Conservation (phyloP, 2,329 filamentous ascomycete species). For the Penicillium sp. region DNA sequence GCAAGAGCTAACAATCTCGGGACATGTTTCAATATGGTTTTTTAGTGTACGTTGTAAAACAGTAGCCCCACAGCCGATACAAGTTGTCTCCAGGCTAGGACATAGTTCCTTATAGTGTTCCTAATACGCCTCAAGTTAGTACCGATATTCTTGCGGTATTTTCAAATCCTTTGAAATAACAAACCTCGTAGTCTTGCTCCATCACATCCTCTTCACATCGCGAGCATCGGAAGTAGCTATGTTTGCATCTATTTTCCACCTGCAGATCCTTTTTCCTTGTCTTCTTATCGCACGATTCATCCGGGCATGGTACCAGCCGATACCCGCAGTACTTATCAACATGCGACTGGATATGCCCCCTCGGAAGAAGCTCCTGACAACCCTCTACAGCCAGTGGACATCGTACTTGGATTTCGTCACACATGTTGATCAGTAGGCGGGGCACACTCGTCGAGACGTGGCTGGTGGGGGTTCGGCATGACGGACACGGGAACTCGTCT, state of each 20-base stretch:
- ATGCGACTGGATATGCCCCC: slow-evolving; percentile 59
- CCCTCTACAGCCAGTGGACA: slow-evolving; percentile 58
- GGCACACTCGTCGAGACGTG: slow-evolving; percentile 47
- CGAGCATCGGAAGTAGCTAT: slow-evolving; percentile 53
- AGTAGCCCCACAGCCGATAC: slow-evolving; percentile 38
- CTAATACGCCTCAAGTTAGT: slow-evolving; percentile 19
- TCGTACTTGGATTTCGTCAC: slow-evolving; percentile 60
- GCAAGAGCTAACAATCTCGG: slow-evolving; percentile 38
- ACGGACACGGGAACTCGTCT: slow-evolving; percentile 53
- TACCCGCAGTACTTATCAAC: slow-evolving; percentile 61
- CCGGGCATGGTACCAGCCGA: slow-evolving; percentile 54
- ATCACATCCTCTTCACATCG: slow-evolving; percentile 55
- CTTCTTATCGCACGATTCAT: slow-evolving; percentile 50
- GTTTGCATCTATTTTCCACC: slow-evolving; percentile 51
- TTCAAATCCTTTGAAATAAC: slow-evolving; percentile 8
- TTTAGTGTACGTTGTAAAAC: slow-evolving; percentile 34
- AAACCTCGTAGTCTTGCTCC: slow-evolving; percentile 54
- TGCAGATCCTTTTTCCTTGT: slow-evolving; percentile 58
- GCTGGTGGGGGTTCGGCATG: slow-evolving; percentile 52
- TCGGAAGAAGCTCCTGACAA: slow-evolving; percentile 54
- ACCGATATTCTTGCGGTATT: not conserved
- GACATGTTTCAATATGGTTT: slow-evolving; percentile 39
- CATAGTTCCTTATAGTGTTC: slow-evolving; percentile 41
- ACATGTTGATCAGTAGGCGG: slow-evolving; percentile 59
- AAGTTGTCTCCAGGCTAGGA: slow-evolving; percentile 36